A percentile compares a stretch with the other conserved stretches of the same genome.
These are phyloP conservation scores for Penicillium sp. DNA, from an alignment of 2,329 filamentous ascomycete genomes.

Conservation along the genomic window DNA sequence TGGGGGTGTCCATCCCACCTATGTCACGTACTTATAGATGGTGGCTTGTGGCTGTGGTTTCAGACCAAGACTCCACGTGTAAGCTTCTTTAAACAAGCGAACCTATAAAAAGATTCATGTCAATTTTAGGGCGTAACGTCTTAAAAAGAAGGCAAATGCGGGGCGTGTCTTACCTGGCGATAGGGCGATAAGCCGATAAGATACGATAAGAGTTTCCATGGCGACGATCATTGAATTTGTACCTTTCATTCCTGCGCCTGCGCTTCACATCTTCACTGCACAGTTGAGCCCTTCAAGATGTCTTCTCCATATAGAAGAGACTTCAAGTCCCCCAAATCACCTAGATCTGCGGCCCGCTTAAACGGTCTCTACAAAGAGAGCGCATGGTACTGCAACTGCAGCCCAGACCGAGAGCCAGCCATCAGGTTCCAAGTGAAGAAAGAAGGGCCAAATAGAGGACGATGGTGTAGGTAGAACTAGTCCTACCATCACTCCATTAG, in stretches of 20 bases:
- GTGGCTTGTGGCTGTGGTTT: neutral
- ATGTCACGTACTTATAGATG: neutral
- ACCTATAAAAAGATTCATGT: neutral
- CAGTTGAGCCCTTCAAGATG: conserved; percentile 6
- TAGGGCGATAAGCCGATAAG: neutral
- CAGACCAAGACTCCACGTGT: neutral
- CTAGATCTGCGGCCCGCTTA: conserved; percentile 23
- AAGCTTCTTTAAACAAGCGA: neutral
- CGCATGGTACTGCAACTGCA: conserved; percentile 57
- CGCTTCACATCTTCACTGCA: neutral
- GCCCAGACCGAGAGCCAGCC: conserved; percentile 52
- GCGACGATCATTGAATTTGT: conserved; percentile 10
- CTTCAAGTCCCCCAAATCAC: conserved; percentile 11
- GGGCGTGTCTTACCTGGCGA: neutral
- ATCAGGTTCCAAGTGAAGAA: conserved; percentile 60
- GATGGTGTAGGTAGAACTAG: conserved; percentile 46
- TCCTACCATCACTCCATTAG: neutral
- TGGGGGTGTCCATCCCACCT: neutral
- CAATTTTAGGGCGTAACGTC: neutral
- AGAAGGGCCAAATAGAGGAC: conserved; percentile 55
- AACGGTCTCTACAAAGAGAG: conserved; percentile 45
- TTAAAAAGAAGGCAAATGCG: neutral
- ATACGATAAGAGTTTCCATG: conserved; percentile 25
- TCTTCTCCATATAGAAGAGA: conserved; percentile 21
- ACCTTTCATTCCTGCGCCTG: neutral